Base-by-base conservation (phyloP, 2,329 filamentous ascomycete genomes). In the Davidsoniella eucalypti region DNA sequence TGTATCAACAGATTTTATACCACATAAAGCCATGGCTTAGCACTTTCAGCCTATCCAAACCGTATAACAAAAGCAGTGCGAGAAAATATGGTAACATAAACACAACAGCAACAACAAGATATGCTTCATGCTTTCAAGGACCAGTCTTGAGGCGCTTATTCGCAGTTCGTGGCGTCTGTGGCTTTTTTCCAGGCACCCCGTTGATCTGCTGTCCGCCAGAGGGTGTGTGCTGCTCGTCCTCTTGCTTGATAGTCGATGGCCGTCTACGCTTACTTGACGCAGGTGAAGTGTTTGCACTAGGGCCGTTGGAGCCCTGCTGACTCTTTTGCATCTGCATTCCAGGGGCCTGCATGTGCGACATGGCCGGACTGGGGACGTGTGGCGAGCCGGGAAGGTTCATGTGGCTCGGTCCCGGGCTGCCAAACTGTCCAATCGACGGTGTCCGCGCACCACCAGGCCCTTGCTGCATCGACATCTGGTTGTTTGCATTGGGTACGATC, bases 301-400 rank as follows among this genome's bases (percentile, higher is more conserved):
- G 76, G 1, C 76, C 78, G 60, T 75, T 78, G 8, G 78, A 81
- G 38, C 78, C 79, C 59, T 82, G 79, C 60, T 82, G 78, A 60
- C 78, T 82, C 55, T 76, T 75, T 60, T 82, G 78, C 54, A 78
- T 66, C 60, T 78, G 75, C 78, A 82, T 82, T 54, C 69, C 69
- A 18, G 78, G 78, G 47, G 77, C 75, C 61, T 78, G 75, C 70
- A 80, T 78, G 48, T 73, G 69, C 14, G 73, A 76, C 12, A 73
- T 71, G 16, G 75, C 76, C 7, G 79, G 79, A 59, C 76, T 80
- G 49, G 75, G 71, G 51, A 69, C 58, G 49, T 78, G 76, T 47
- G 77, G 77, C 12, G 78, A 80, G 14, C 75, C 77, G 25, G 78
- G 45, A 4, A 80, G 68, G 57, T 74, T 70, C 55, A 79, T 70